Conservation (phyloP, 2,329 filamentous ascomycete species). For the Metarhizium rileyi region DNA sequence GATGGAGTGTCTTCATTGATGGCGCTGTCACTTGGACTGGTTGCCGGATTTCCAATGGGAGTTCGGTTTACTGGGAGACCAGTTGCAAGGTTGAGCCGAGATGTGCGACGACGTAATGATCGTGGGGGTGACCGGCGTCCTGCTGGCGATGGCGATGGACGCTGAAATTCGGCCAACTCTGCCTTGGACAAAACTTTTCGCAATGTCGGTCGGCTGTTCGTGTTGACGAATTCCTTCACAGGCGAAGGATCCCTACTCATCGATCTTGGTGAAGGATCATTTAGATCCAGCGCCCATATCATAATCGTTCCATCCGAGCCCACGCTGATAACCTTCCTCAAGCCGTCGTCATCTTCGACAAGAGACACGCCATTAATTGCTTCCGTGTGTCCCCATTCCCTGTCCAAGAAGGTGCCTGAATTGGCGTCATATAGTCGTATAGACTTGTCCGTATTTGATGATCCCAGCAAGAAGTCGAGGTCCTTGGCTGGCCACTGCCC, state of each 20-base stretch:
- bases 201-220: slow-evolving; percentile 60
- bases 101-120: slow-evolving; percentile 43
- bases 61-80: slow-evolving; percentile 25
- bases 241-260: slow-evolving; percentile 45
- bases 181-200: slow-evolving; percentile 79
- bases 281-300: slow-evolving; percentile 57
- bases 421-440: slow-evolving; percentile 79
- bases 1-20: slow-evolving; percentile 38
- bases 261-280: slow-evolving; percentile 31
- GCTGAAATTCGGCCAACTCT: slow-evolving; percentile 72
- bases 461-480: slow-evolving; percentile 64
- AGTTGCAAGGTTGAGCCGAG: slow-evolving; percentile 35
- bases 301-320: slow-evolving; percentile 76
- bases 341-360: slow-evolving; percentile 47
- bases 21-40: slow-evolving; percentile 29
- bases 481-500: slow-evolving; percentile 45
- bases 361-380: slow-evolving; percentile 79
- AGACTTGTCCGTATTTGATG: slow-evolving; percentile 93
- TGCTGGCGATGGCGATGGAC: slow-evolving; percentile 31
- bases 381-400: slow-evolving; percentile 93
- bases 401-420: slow-evolving; percentile 66
- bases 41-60: slow-evolving; percentile 28
- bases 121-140: slow-evolving; percentile 48
- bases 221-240: slow-evolving; percentile 39
- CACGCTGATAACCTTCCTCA: slow-evolving; percentile 58